Evolutionary conservation across 768 basidiomycete genomes (phyloP).

Genomic region (Dacryopinax primogenitus): DNA sequence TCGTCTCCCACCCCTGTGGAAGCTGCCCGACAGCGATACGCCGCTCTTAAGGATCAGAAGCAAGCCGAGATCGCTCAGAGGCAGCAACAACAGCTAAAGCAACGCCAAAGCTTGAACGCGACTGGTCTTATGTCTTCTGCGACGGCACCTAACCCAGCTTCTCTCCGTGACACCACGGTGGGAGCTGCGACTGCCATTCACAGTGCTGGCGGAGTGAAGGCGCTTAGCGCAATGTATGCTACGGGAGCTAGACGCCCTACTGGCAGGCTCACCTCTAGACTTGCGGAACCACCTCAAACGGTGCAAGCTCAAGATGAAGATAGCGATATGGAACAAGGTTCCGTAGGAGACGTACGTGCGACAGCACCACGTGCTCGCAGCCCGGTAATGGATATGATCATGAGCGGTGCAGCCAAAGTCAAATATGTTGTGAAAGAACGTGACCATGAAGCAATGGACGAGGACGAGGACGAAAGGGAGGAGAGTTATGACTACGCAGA

Average conservation of each 20-base stretch:
- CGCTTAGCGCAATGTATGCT: neutral
- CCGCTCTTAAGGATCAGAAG: constrained; percentile 7
- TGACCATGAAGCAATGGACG: neutral
- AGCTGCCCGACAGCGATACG: neutral
- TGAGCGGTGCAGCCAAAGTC: constrained; percentile 3
- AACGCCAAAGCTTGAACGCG: neutral
- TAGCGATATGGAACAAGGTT: neutral
- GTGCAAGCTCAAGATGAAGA: neutral
- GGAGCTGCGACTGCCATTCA: neutral
- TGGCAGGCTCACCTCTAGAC: neutral
- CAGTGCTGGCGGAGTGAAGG: neutral
- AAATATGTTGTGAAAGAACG: constrained; percentile 1
- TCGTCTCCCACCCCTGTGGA: neutral
- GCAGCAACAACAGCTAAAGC: constrained; percentile 2
- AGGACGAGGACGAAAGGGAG: constrained; percentile 4
- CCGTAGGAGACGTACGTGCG: neutral
- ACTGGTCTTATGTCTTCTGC: neutral
- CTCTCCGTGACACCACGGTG: neutral
- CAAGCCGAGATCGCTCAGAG: neutral
- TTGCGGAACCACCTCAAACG: neutral
- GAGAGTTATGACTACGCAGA: constrained; percentile 2
- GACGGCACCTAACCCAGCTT: neutral
- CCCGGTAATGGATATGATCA: constrained; percentile 2
- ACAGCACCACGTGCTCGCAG: neutral
- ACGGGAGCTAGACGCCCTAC: neutral